Percentiles rank a stretch among this genome's conserved stretches.
These are phyloP conservation scores for Camellia oleifera DNA, from an alignment of 179 eudicot species.

Conservation along the genomic window DNA sequence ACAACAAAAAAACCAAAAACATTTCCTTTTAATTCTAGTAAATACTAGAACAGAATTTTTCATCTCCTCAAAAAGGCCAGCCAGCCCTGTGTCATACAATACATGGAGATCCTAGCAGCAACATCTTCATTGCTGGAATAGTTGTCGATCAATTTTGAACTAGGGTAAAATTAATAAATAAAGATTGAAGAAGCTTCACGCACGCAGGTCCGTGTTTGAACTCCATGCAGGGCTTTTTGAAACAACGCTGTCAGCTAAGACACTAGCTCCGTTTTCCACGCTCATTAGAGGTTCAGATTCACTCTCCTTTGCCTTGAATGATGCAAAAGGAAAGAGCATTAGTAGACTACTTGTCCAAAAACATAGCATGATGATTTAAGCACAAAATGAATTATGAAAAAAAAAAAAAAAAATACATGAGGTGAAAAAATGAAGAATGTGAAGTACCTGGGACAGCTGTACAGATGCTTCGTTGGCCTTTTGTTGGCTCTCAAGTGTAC, in stretches of 20 bases:
- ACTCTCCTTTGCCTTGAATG: slow-evolving; percentile 52
- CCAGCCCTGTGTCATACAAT: slow-evolving; percentile 1
- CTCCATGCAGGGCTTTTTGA: slow-evolving; percentile 40
- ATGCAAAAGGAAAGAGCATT: neutral
- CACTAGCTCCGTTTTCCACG: slow-evolving; percentile 51
- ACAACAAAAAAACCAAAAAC: neutral
- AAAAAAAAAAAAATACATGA: too few species aligned
- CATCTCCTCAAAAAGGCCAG: neutral
- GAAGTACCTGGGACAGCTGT: slow-evolving; percentile 59
- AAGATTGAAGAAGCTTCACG: slow-evolving; percentile 18
- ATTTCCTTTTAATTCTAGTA: neutral
- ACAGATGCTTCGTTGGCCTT: slow-evolving; percentile 59
- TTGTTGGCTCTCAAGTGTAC: slow-evolving; percentile 61
- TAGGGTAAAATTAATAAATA: neutral
- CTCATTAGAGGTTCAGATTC: slow-evolving; percentile 63
- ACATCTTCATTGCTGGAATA: slow-evolving; percentile 34
- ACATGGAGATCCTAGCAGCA: slow-evolving; percentile 25
- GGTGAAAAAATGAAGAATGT: neutral
- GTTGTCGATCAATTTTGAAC: neutral
- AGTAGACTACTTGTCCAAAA: neutral
- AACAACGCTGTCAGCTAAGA: slow-evolving; percentile 26
- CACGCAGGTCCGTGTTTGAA: slow-evolving; percentile 37
- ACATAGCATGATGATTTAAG: neutral
- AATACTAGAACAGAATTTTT: neutral
- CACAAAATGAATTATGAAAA: neutral